phyloP scores from a whole-genome alignment of 2,329 filamentous ascomycete species.

The Talaromyces marneffei region DNA sequence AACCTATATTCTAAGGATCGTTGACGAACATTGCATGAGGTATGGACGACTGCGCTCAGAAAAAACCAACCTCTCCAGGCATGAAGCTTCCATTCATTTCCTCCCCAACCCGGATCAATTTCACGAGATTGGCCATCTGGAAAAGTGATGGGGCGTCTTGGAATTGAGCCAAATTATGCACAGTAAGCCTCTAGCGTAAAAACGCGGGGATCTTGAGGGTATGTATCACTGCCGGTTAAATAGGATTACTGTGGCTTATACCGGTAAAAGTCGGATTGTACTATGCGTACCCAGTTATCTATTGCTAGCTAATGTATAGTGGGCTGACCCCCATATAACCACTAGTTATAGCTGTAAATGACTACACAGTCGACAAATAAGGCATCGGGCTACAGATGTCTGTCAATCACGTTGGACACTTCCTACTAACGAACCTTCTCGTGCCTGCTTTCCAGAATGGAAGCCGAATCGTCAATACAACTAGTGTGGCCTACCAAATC shows the following conservation, averaged over 20 bases:
- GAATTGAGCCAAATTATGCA: no score
- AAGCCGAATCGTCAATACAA: not conserved
- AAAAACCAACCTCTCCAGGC: not conserved
- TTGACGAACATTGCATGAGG: not conserved
- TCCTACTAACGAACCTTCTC: not conserved
- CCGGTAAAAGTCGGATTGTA: no score
- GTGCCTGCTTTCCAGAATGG: not conserved
- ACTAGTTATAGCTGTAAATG: not conserved
- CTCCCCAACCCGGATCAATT: not conserved
- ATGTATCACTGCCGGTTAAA: no score
- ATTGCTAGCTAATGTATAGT: no score
- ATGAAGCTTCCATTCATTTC: not conserved
- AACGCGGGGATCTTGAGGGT: no score
- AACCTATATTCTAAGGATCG: not conserved
- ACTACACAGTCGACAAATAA: not conserved
- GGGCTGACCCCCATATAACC: no score
- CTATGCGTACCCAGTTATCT: no score
- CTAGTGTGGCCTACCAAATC: not conserved
- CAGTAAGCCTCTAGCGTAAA: no score
- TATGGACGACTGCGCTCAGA: not conserved
- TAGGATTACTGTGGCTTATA: no score
- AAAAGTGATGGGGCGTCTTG: not conserved
- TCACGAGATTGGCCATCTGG: not conserved
- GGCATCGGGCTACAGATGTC: not conserved
- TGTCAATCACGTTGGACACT: not conserved